Evolutionary conservation across 805 yeast genomes (phyloP), one percentile per base, ranked within the genome.

Genomic region (Candida gorgasii): DNA sequence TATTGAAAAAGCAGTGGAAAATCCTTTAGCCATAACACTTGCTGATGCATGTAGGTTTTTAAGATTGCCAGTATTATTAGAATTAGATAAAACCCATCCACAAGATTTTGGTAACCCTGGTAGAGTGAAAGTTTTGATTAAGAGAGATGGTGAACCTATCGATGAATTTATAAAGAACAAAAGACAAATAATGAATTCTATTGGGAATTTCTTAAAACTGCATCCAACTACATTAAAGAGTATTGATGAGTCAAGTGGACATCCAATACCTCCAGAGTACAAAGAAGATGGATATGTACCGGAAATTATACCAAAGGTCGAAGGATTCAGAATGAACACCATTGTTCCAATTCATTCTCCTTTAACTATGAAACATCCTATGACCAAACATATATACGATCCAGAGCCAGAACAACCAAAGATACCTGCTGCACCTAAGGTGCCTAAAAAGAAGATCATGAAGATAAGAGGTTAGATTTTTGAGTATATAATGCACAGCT

Each of bases 61-160:
- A 41, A 51, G 57, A 20, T 46, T 71, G 30, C 72, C 73, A 2
- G 67, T 72, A 2, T 69, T 84, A 32, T 72, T 82, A 44, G 93
- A 87, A 63, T 81, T 92, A 47, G 88, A 85, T 46, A 93, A 89
- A 67, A 64, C 85, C 1, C 99, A 92, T 65, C 98, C 98, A 9
- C 96, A 90, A 62, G 98, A 92, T 65, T 93, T 84, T 76, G 95
- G 98, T 51, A 92, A 92, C 58, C 95, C 97, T 4, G 99, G 99
- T n/a, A 76, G 98, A 55, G 90, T 93, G 26, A 79, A 96, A 51
- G 84, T 89, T 16, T 69, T 80, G 34, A 51, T 88, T 30, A 84
- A 80, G 54, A 75, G 76, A 36, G 63, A 73, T 8, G 81, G 79
- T 1, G 53, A 62, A 19, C 59, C 73, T 8, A 47, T 49, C 2